A percentile compares a stretch with the other conserved stretches of the same genome.
These are phyloP conservation scores for Fusarium domesticum DNA, from an alignment of 2,329 filamentous ascomycete genomes.

Conservation along the genomic window DNA sequence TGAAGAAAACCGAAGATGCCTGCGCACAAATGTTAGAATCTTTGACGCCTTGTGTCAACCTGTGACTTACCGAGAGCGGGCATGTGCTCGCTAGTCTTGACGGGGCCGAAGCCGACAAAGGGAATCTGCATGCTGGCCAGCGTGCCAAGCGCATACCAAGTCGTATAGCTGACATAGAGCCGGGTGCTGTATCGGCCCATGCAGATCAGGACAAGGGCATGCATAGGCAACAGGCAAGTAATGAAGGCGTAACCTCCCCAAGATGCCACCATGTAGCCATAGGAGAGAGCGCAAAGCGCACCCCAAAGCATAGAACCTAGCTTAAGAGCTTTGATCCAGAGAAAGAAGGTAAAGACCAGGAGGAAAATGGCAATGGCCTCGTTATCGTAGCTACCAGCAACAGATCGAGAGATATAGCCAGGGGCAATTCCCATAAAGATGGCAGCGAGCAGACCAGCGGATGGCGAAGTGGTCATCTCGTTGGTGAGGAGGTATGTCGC, in stretches of 20 bases:
- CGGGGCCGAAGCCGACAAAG: conserved; percentile 94
- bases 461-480: conserved; percentile 94
- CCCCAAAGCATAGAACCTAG: conserved; percentile 96
- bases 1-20: conserved; percentile 95
- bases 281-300: conserved; percentile 89
- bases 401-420: conserved; percentile 95
- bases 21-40: conserved; percentile 34
- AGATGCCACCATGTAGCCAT: conserved; percentile 99
- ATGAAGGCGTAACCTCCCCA: conserved; percentile 99
- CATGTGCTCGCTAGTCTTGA: conserved; percentile 98
- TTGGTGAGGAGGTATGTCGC: conserved; percentile 93
- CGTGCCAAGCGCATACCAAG: conserved; percentile 95
- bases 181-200: conserved; percentile 96
- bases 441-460: conserved; percentile 90
- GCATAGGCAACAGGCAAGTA: conserved; percentile 91
- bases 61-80: conserved; percentile 71
- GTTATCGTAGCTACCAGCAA: conserved; percentile 98
- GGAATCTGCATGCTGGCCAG: conserved; percentile 99
- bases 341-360: conserved; percentile 95
- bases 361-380: conserved; percentile 99
- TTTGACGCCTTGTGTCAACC: neutral
- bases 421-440: conserved; percentile 97
- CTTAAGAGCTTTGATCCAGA: conserved; percentile 99
- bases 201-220: conserved; percentile 88
- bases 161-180: conserved; percentile 94